Evolutionary conservation across 495 filamentous ascomycete genomes (phyloP), one percentile per base, ranked within the genome.

Genomic region (Geoglossum glabrum): DNA sequence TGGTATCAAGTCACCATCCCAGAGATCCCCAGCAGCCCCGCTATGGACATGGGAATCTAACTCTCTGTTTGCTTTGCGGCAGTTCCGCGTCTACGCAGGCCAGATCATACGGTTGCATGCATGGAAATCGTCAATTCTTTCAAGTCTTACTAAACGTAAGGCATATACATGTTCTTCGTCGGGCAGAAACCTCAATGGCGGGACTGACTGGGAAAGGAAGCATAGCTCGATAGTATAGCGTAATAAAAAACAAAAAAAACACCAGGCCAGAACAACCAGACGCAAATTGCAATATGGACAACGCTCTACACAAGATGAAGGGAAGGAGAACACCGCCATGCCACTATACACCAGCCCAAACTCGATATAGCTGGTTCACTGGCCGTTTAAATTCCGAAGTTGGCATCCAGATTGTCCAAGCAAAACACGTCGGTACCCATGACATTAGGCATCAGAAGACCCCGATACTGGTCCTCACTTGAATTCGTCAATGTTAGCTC

Each of bases 361-460:
- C 36, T 15, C 10, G 4, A 15, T 40, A 15, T 8, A 21, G n/a
- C 40, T 21, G 23, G 10, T 19, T 19, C 40, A 45, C 40, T 17
- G 2, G 17, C 36, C 36, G 23, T 1, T 69, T 62, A 73, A 36
- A 72, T 61, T 17, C 70, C 66, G 40, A 72, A 67, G 36, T 66
- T 66, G 25, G 67, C 61, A 47, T 76, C 73, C 52, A 76, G 55
- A 8, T 73, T 72, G 27, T 72, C 72, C 26, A 76, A 49, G 1
- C 72, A 63, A 40, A 72, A 68, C 17, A 61, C 61, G 1, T 72
- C 68, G 28, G 57, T 56, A 33, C 67, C 64, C 28, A 59, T 40
- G 33, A 59, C 61, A 19, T 62, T 62, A 21, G 76, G 75, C 49
- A 79, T 72, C 55, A 76, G 58, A n/a, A 79, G 70, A 7, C 70